These are phyloP conservation scores for Vitis hybrid DNA, from an alignment of 177 flowering plant genomes.

Conservation along the genomic window DNA sequence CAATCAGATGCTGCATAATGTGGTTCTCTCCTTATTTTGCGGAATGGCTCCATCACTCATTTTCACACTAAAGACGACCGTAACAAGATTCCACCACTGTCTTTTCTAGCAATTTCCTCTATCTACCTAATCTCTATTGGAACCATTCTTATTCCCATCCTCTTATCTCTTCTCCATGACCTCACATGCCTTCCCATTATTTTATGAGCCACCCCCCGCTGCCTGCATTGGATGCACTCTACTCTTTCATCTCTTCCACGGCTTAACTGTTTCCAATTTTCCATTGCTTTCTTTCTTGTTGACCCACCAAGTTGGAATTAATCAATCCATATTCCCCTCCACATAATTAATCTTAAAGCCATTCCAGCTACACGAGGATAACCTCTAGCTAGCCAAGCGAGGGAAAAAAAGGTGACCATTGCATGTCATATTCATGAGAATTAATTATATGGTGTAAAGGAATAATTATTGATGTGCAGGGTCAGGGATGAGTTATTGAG, in stretches of 20 bases:
- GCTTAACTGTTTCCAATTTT: neutral
- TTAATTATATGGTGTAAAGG: too few relatives aligned
- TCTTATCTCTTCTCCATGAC: slow-evolving; percentile 16
- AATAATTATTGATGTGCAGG: too few relatives aligned
- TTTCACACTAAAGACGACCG: neutral
- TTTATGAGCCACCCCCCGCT: neutral
- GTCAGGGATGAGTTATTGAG: too few relatives aligned
- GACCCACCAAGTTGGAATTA: neutral
- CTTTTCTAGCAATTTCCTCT: slow-evolving; percentile 6
- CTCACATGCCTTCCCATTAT: slow-evolving; percentile 21
- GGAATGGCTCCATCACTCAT: neutral
- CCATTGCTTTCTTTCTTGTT: neutral
- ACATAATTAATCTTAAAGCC: too few relatives aligned
- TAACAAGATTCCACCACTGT: slow-evolving; percentile 19
- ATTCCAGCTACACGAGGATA: too few relatives aligned
- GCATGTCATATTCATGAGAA: too few relatives aligned
- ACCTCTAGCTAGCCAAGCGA: too few relatives aligned
- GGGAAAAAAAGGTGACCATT: too few relatives aligned
- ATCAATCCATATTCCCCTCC: too few relatives aligned
- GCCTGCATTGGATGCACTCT: neutral
- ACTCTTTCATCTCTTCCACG: neutral
- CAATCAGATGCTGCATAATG: too few relatives aligned
- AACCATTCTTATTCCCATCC: slow-evolving; percentile 6
- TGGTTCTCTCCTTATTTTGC: too few relatives aligned
- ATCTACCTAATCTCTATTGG: slow-evolving; percentile 4